phyloP scores from a whole-genome alignment of 2,329 filamentous ascomycete species.

The Tolypocladium nubicola region DNA sequence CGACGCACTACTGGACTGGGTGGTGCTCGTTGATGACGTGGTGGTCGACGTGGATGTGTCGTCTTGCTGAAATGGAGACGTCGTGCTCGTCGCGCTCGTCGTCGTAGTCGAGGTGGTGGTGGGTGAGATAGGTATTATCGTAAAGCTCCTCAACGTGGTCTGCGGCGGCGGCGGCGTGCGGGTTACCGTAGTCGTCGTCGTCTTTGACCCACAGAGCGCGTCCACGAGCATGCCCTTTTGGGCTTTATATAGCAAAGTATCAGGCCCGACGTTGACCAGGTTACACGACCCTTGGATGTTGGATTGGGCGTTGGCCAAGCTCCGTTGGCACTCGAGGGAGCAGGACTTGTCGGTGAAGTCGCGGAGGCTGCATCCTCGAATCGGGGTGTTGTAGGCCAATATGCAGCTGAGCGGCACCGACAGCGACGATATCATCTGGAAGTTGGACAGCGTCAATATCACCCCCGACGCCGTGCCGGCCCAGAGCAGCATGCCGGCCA shows the following conservation, averaged over 20 bases:
- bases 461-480: conserved; percentile 12
- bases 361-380: conserved; percentile 22
- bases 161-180: not conserved
- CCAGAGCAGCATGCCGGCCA: conserved; percentile 12
- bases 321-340: conserved; percentile 23
- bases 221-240: conserved; percentile 24
- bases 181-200: conserved; percentile 1
- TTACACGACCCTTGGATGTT: conserved; percentile 17
- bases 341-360: conserved; percentile 28
- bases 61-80: not conserved
- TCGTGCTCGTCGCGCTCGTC: not conserved
- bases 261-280: conserved; percentile 10
- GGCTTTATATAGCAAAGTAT: conserved; percentile 25
- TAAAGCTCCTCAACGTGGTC: not conserved
- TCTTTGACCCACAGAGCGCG: conserved; percentile 20
- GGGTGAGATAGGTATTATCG: not conserved
- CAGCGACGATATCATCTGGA: conserved; percentile 28
- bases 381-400: conserved; percentile 29
- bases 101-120: not conserved
- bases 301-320: conserved; percentile 14
- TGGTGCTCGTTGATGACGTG: not conserved
- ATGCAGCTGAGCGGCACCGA: conserved; percentile 26
- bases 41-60: not conserved
- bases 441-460: conserved; percentile 24
- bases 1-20: not conserved